phyloP scores from a whole-genome alignment of 257 asterid species.

The Gardenia jasminoides region DNA sequence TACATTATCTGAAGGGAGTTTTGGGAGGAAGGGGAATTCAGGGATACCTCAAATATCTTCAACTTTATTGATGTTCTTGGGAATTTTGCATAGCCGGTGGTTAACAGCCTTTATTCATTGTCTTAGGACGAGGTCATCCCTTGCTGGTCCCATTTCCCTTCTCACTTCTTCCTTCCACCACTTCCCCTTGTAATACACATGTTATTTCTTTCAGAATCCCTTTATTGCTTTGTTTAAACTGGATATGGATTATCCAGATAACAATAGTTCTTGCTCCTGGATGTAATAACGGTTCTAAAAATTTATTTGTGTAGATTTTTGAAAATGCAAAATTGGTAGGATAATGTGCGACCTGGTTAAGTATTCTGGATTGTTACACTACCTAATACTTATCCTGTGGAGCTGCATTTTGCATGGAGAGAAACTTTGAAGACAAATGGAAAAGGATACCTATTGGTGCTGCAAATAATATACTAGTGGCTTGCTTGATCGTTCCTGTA shows the following conservation, averaged over 20 bases:
- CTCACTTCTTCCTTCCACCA: not conserved
- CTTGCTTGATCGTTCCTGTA: not conserved
- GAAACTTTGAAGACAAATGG: not conserved
- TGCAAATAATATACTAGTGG: not conserved
- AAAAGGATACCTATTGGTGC: no score
- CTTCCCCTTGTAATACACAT: not conserved
- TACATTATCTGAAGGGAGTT: not conserved
- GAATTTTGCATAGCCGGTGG: not conserved
- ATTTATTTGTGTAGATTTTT: not conserved
- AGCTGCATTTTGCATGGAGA: not conserved
- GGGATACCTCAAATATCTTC: not conserved
- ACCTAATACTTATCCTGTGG: no score
- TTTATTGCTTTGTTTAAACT: no score
- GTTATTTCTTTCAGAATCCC: no score
- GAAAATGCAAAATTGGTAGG: not conserved
- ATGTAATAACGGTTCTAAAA: no score
- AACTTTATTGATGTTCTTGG: not conserved
- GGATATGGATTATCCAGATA: not conserved
- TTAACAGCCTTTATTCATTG: not conserved
- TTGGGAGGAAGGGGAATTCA: not conserved
- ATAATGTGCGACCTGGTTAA: not conserved
- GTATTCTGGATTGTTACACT: not conserved
- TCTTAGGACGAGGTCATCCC: not conserved
- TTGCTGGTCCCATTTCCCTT: no score
- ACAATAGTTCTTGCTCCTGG: not conserved